Conservation (phyloP, 2,329 filamentous ascomycete genomes). For the Pseudogymnoascus sp. region DNA sequence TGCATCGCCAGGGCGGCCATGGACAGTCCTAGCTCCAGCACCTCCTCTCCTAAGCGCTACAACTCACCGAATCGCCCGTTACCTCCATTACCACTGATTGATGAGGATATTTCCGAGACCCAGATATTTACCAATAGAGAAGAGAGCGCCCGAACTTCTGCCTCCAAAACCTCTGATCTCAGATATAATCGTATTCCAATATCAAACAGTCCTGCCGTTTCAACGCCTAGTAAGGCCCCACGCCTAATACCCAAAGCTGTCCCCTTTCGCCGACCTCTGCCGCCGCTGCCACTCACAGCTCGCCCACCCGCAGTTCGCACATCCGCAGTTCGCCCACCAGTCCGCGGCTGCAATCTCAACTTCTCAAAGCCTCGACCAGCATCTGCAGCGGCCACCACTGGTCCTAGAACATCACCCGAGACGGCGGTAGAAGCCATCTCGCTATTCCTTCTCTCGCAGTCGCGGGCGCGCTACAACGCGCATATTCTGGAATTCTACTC, state of each 20-base stretch:
- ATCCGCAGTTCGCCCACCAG: neutral
- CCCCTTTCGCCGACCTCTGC: neutral
- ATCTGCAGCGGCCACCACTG: neutral
- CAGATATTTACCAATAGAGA: neutral
- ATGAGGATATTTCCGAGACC: neutral
- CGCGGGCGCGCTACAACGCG: neutral
- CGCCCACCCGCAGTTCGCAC: neutral
- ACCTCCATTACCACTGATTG: neutral
- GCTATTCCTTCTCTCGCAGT: neutral
- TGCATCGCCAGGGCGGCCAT: neutral
- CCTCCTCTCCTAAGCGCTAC: neutral
- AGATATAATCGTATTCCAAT: too few relatives aligned
- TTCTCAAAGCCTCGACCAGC: neutral
- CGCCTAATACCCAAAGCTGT: neutral
- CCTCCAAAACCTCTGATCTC: too few relatives aligned
- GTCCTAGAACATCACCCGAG: neutral
- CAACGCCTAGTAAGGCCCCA: neutral
- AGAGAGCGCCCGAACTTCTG: neutral
- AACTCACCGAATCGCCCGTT: neutral
- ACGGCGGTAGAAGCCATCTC: slow-evolving; percentile 1
- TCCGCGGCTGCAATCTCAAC: neutral
- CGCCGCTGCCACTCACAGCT: neutral
- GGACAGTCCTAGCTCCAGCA: neutral
- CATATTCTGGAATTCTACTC: neutral
- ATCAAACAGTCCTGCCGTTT: neutral